Evolutionary conservation across 202 grass and related monocot genomes (phyloP), one percentile per base, ranked within the genome.

Genomic region (Saccharum hybrid): DNA sequence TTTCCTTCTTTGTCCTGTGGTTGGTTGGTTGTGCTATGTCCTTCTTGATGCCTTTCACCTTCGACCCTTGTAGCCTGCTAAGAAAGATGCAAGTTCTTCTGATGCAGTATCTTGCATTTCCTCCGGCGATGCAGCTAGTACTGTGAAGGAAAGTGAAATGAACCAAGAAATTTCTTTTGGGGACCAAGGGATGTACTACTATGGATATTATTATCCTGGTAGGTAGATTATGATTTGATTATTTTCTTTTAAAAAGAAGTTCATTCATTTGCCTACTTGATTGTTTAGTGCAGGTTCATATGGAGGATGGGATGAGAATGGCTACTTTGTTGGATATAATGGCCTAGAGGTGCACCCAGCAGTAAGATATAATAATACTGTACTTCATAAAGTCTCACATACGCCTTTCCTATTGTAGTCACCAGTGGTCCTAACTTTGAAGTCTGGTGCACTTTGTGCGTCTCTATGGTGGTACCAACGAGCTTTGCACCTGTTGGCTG

Each of bases 161-260:
- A 88, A 89, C 23, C 79, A 77, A 85, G 88, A 86, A 75, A 54
- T 63, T 86, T 89, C 67, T 81, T 63, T 72, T 69, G 92, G 84
- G 52, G 90, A 90, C 41, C 90, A 94, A 80, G 88, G 90, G 61
- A 84, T 88, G 86, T 97, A 88, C 83, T 92, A 88, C 85, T 92
- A 89, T 42, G 94, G 92, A 4, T 92, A 92, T 78, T 87, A 90
- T 67, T 94, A 92, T 83, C 94, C 94, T 91, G 94, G 94, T 97
- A 74, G 34, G 92, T 62, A 71, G 43, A 71, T 80, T 61, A 81
- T 28, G 60, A 34, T 42, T 40, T 10, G 8, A 45, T 68, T 39
- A 10, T 34, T 48, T 83, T 56, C 60, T 76, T 70, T 22, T 40
- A 75, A 75, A 48, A 46, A 16, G 4, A 30, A 37, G 45, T 68